Percentiles rank a stretch among this genome's conserved stretches.
phyloP scores from a whole-genome alignment of 2,329 filamentous ascomycete species.

The Neocatenulostroma microsporum region DNA sequence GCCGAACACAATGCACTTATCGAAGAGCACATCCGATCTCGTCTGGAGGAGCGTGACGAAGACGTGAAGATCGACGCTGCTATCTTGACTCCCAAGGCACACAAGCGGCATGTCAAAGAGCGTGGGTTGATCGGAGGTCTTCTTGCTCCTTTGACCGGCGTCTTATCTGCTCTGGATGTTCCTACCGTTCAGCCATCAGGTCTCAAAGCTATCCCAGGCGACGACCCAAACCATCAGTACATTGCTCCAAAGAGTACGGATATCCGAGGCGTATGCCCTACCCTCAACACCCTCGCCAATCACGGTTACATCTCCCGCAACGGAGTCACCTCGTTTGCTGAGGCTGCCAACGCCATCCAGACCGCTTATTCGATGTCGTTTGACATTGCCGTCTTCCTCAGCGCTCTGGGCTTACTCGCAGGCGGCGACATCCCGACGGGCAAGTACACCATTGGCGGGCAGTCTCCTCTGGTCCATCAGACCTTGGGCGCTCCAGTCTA shows the following conservation, averaged over 20 bases:
- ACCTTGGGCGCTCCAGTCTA: slow-evolving; percentile 18
- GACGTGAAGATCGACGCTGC: slow-evolving; percentile 13
- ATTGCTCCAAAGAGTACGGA: slow-evolving; percentile 17
- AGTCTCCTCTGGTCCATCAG: slow-evolving; percentile 17
- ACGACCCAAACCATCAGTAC: slow-evolving; percentile 20
- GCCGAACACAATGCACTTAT: slow-evolving; percentile 8
- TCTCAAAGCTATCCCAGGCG: slow-evolving; percentile 16
- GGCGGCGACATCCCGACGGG: slow-evolving; percentile 21
- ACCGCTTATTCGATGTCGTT: slow-evolving; percentile 18
- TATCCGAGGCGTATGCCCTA: slow-evolving; percentile 19
- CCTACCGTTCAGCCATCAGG: slow-evolving; percentile 18
- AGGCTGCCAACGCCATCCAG: slow-evolving; percentile 22
- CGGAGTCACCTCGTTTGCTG: slow-evolving; percentile 19
- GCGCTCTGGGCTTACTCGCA: slow-evolving; percentile 20
- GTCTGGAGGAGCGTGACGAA: slow-evolving; percentile 14
- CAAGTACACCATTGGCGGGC: slow-evolving; percentile 21
- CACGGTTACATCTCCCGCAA: slow-evolving; percentile 21
- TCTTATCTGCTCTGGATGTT: slow-evolving; percentile 15
- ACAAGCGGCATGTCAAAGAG: slow-evolving; percentile 14
- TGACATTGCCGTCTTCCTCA: slow-evolving; percentile 18
- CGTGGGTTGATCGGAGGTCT: slow-evolving; percentile 12
- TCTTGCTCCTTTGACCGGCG: slow-evolving; percentile 18
- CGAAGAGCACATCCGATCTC: slow-evolving; percentile 12
- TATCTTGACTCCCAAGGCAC: slow-evolving; percentile 15
- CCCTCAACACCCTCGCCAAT: slow-evolving; percentile 22